Percentiles rank a stretch among this genome's conserved stretches.
Evolutionary conservation across 441 rosid species (phyloP).

Genomic region (Sinapis alba): DNA sequence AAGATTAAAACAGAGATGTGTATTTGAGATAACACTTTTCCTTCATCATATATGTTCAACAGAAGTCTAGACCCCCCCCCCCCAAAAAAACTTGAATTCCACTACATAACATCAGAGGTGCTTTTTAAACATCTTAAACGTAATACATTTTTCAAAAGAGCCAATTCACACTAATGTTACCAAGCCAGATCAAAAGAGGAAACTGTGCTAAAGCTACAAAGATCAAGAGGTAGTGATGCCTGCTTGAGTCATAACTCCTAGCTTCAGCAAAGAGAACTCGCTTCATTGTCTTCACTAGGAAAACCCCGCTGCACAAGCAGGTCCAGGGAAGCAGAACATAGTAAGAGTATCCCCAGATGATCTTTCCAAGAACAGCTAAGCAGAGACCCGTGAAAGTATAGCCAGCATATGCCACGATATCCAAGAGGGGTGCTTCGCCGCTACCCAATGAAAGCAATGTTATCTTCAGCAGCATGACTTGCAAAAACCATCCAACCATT

Average conservation of each 20-base stretch:
- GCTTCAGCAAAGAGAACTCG: conserved; percentile 86
- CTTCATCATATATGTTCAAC: neutral
- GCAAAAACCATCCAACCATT: conserved; percentile 84
- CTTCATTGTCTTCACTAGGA: conserved; percentile 92
- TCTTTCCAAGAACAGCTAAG: conserved; percentile 67
- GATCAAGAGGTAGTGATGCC: conserved; percentile 80
- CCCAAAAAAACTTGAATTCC: neutral
- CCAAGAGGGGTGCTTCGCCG: conserved; percentile 89
- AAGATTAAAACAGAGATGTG: neutral
- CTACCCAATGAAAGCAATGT: conserved; percentile 80
- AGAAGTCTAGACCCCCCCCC: no score
- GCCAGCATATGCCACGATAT: conserved; percentile 87
- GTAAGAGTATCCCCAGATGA: conserved; percentile 68
- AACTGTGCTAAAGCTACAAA: conserved; percentile 85
- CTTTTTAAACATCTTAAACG: neutral
- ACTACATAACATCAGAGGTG: neutral
- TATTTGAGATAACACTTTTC: neutral
- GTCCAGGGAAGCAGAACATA: conserved; percentile 81
- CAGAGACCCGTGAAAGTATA: conserved; percentile 76
- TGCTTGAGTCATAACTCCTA: conserved; percentile 80
- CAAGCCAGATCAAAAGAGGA: conserved; percentile 42
- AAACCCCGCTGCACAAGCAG: conserved; percentile 80
- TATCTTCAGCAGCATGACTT: conserved; percentile 79
- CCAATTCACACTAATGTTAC: conserved; percentile 86
- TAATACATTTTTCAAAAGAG: conserved; percentile 52